phyloP scores from a whole-genome alignment of 768 basidiomycete species.

The Nidularia sp. region DNA sequence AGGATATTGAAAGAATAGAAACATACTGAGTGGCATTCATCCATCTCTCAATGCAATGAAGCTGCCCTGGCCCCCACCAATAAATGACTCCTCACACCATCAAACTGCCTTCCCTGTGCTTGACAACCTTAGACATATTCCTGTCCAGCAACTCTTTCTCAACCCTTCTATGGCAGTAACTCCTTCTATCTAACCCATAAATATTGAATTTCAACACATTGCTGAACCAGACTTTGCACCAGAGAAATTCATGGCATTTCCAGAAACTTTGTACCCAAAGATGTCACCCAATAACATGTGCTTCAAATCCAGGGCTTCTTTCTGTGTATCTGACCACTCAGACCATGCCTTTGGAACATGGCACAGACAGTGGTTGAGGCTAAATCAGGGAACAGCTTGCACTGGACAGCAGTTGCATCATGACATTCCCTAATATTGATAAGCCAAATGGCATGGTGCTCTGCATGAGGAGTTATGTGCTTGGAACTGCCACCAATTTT shows the following conservation, averaged over 20 bases:
- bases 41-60: slow-evolving; percentile 18
- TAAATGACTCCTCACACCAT: slow-evolving; percentile 27
- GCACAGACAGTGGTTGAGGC: slow-evolving; percentile 1
- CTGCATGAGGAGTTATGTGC: too few relatives aligned
- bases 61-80: slow-evolving; percentile 12
- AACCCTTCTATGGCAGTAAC: slow-evolving; percentile 10
- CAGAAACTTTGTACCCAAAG: background rate
- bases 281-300: background rate
- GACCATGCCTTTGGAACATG: slow-evolving; percentile 3
- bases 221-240: slow-evolving; percentile 18
- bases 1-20: slow-evolving; percentile 15
- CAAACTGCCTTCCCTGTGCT: slow-evolving; percentile 22
- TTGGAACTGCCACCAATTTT: too few relatives aligned
- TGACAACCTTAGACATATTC: slow-evolving; percentile 14
- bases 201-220: slow-evolving; percentile 26
- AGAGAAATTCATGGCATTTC: slow-evolving; percentile 11
- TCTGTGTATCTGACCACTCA: slow-evolving; percentile 3
- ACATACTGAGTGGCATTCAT: slow-evolving; percentile 14
- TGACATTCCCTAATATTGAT: background rate
- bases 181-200: slow-evolving; percentile 23
- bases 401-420: slow-evolving; percentile 5
- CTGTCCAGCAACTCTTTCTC: slow-evolving; percentile 11
- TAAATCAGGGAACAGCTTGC: slow-evolving; percentile 1
- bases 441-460: too few relatives aligned
- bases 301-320: slow-evolving; percentile 2